These are phyloP conservation scores for Delitschia confertaspora DNA, from an alignment of 495 filamentous ascomycete genomes.

Conservation along the genomic window DNA sequence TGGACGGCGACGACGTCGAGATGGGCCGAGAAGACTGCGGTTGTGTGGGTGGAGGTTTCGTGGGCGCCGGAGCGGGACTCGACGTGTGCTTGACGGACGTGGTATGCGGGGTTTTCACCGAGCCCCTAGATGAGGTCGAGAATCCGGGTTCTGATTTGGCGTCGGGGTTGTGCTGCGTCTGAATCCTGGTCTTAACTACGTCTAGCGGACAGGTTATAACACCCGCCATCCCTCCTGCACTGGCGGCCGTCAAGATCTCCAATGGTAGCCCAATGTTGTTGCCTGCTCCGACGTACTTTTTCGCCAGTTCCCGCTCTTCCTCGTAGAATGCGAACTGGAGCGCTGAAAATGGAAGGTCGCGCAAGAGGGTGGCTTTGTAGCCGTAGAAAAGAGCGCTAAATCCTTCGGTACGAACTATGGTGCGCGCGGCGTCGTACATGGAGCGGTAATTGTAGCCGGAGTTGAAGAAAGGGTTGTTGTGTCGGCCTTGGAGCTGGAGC, in stretches of 20 bases:
- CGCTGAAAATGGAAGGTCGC: slow-evolving; percentile 90
- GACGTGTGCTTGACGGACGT: slow-evolving; percentile 10
- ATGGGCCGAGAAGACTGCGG: slow-evolving; percentile 61
- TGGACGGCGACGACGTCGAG: slow-evolving; percentile 77
- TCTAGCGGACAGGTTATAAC: slow-evolving; percentile 92
- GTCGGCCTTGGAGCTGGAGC: slow-evolving; percentile 85
- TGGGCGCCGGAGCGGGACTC: slow-evolving; percentile 8
- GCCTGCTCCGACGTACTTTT: slow-evolving; percentile 58
- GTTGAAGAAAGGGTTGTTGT: slow-evolving; percentile 84
- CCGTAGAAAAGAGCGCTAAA: slow-evolving; percentile 81
- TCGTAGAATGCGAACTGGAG: slow-evolving; percentile 98
- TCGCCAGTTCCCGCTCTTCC: slow-evolving; percentile 75
- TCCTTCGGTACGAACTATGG: slow-evolving; percentile 75
- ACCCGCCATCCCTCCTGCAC: slow-evolving; percentile 89
- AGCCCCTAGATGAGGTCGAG: slow-evolving; percentile 1
- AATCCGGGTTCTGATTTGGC: slow-evolving; percentile 5
- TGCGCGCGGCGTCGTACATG: slow-evolving; percentile 68
- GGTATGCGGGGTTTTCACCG: not conserved
- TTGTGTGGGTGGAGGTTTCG: slow-evolving; percentile 22
- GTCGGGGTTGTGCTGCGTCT: slow-evolving; percentile 63
- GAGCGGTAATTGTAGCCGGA: slow-evolving; percentile 91
- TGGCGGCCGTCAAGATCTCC: slow-evolving; percentile 82
- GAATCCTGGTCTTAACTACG: slow-evolving; percentile 95
- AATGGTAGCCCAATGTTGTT: slow-evolving; percentile 73
- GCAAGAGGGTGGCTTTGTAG: slow-evolving; percentile 87